These are phyloP conservation scores for Pseudoscleropodium purum DNA, from an alignment of 225 moss, liverwort and hornwort species.

Conservation along the genomic window DNA sequence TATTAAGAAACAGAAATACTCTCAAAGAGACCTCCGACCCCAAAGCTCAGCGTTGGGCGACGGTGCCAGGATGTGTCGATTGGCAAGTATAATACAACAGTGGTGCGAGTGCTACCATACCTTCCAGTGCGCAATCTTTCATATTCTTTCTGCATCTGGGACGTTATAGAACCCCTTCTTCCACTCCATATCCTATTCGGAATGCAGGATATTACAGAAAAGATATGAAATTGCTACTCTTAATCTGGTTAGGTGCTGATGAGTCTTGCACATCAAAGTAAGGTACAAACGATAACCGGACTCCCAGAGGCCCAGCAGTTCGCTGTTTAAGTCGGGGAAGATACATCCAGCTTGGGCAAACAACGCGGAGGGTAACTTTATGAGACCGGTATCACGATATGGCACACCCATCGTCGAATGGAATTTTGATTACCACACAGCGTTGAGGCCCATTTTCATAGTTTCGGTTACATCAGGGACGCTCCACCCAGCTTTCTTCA, in stretches of 20 bases:
- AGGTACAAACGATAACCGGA: background rate
- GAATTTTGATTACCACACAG: slow-evolving; percentile 11
- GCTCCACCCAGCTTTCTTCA: slow-evolving; percentile 89
- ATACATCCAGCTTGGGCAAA: background rate
- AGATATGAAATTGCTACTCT: background rate
- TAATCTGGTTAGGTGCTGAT: slow-evolving; percentile 7
- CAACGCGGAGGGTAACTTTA: background rate
- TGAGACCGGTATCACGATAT: background rate
- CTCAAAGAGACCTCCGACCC: background rate
- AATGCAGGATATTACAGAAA: background rate
- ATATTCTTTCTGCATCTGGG: background rate
- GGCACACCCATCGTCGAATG: background rate
- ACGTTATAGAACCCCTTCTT: background rate
- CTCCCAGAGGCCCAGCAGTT: background rate
- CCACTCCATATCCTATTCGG: background rate
- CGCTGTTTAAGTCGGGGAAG: background rate
- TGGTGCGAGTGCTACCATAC: slow-evolving; percentile 1
- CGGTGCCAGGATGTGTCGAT: slow-evolving; percentile 6
- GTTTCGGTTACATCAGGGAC: slow-evolving; percentile 81
- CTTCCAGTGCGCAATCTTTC: slow-evolving; percentile 15
- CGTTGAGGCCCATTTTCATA: slow-evolving; percentile 45
- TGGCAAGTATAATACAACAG: slow-evolving; percentile 27
- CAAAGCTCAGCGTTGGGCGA: background rate
- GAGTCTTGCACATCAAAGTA: background rate
- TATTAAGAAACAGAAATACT: background rate